phyloP scores from a whole-genome alignment of 2,329 filamentous ascomycete genomes.

The Pseudogymnoascus sp. region DNA sequence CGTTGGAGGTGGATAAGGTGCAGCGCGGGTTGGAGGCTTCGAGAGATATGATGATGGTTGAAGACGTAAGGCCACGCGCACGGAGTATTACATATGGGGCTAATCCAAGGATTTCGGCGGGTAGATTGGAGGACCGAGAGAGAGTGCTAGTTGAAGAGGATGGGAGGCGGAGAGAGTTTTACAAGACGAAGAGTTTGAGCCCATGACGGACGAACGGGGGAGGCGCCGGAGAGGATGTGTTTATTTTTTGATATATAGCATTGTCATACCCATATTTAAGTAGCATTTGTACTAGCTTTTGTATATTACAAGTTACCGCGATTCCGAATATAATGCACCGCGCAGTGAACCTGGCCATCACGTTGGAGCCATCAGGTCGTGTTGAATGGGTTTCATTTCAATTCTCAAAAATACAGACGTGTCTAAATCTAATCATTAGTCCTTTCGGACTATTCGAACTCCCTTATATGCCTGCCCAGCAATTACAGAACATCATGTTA shows the following conservation, averaged over 20 bases:
- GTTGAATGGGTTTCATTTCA: background rate
- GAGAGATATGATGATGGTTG: slow-evolving; percentile 1
- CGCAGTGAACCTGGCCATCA: background rate
- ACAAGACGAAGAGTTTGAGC: slow-evolving; percentile 2
- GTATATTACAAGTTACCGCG: background rate
- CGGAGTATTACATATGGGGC: slow-evolving; percentile 10
- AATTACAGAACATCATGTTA: background rate
- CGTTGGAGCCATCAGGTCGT: background rate
- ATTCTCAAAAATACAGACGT: background rate
- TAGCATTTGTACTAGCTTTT: slow-evolving; percentile 6
- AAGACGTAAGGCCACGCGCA: slow-evolving; percentile 7
- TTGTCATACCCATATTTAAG: slow-evolving; percentile 5
- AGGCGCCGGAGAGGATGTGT: background rate
- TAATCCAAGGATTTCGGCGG: slow-evolving; percentile 3
- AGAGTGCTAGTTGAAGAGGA: slow-evolving; percentile 7
- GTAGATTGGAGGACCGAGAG: slow-evolving; percentile 6
- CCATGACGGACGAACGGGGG: background rate
- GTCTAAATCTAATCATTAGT: background rate
- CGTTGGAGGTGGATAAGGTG: background rate
- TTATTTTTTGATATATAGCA: background rate
- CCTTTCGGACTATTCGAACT: background rate
- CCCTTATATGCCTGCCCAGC: background rate
- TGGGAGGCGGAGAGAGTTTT: slow-evolving; percentile 5
- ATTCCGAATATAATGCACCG: background rate
- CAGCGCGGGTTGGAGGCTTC: background rate